Conservation (phyloP, 1,139 yeast genomes). For the Eremothecium sinecaudum region DNA sequence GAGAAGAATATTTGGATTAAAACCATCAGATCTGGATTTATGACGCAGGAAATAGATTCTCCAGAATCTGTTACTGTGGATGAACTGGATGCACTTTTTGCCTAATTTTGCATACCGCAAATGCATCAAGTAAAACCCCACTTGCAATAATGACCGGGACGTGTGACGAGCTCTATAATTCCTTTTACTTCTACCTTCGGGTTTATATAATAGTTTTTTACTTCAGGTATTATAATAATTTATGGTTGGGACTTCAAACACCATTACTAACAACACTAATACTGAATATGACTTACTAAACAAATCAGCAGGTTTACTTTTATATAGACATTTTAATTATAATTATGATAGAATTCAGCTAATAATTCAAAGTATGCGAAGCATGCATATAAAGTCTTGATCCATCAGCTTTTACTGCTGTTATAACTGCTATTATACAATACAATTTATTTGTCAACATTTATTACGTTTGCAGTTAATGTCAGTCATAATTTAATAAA, state of each 20-base stretch:
- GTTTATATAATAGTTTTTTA: background rate
- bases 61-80: conserved; percentile 70
- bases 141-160: conserved; percentile 3
- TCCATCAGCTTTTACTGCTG: too few relatives aligned
- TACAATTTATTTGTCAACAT: too few relatives aligned
- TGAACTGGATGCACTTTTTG: conserved; percentile 60
- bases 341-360: too few relatives aligned
- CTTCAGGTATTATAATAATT: background rate
- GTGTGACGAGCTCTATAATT: conserved; percentile 1
- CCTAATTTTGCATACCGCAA: conserved; percentile 20
- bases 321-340: too few relatives aligned
- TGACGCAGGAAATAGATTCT: conserved; percentile 63
- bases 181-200: conserved; percentile 1
- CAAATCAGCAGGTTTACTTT: too few relatives aligned
- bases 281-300: too few relatives aligned
- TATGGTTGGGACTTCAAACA: conserved; percentile 1
- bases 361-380: too few relatives aligned
- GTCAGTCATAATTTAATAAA: too few relatives aligned
- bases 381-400: too few relatives aligned
- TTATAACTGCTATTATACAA: too few relatives aligned
- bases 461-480: too few relatives aligned
- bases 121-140: background rate
- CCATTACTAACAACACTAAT: too few relatives aligned
- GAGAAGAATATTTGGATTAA: conserved; percentile 43
- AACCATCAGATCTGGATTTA: conserved; percentile 63